These are phyloP conservation scores for Purshia tridentata DNA, from an alignment of 306 rosid species.

Conservation along the genomic window DNA sequence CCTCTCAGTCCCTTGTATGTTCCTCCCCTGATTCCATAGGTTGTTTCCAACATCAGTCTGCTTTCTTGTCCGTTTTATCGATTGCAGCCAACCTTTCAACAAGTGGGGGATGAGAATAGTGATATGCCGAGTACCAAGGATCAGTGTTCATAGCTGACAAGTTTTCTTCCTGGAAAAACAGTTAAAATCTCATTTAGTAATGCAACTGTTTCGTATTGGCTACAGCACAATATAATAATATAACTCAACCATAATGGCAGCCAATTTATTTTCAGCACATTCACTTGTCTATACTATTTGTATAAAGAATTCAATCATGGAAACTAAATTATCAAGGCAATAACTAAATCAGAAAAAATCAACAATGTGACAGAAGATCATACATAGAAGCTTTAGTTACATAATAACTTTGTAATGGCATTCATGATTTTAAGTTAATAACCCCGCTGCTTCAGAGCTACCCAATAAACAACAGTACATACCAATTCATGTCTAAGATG, in stretches of 20 bases:
- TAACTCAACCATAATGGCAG: not conserved
- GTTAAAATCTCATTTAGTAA: constrained; percentile 4
- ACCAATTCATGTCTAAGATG: not conserved
- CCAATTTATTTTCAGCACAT: not conserved
- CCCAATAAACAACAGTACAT: not conserved
- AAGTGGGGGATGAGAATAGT: constrained; percentile 96
- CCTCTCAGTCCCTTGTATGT: too few species aligned
- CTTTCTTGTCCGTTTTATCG: constrained; percentile 61
- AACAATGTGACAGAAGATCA: constrained; percentile 1
- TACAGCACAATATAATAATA: not conserved
- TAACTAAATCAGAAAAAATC: not conserved
- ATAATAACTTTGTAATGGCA: not conserved
- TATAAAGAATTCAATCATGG: not conserved
- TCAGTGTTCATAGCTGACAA: constrained; percentile 95
- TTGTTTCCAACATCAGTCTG: constrained; percentile 41
- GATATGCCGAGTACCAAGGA: constrained; percentile 98
- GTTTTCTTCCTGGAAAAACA: constrained; percentile 78
- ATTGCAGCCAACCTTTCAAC: constrained; percentile 86
- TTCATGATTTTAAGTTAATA: not conserved
- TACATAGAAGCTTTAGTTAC: not conserved
- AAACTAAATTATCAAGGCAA: not conserved
- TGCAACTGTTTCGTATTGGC: not conserved
- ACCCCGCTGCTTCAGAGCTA: not conserved
- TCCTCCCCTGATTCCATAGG: too few species aligned
- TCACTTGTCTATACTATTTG: constrained; percentile 4